A percentile compares a stretch with the other conserved stretches of the same genome.
Conservation (phyloP, 2,329 filamentous ascomycete genomes). For the Cladophialophora bantiana region DNA sequence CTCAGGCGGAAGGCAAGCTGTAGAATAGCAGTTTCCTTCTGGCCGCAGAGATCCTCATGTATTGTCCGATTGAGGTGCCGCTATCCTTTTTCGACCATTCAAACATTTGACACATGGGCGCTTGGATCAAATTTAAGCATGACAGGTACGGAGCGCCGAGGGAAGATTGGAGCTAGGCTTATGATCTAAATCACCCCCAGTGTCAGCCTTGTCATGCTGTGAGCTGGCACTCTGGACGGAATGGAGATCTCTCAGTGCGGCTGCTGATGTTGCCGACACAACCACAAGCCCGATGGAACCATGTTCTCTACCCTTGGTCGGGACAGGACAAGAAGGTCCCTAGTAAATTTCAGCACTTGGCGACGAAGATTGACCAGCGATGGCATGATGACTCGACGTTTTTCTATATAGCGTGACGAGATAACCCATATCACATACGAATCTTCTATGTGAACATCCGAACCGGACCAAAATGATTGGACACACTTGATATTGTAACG, state of each 20-base stretch:
- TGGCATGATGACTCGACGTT: conserved; percentile 28
- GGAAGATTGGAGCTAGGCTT: conserved; percentile 16
- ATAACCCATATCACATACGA: conserved; percentile 32
- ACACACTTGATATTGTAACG: not conserved
- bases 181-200: not conserved
- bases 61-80: not conserved
- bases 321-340: not conserved
- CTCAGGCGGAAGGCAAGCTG: conserved; percentile 73
- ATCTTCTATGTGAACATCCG: conserved; percentile 31
- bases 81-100: not conserved
- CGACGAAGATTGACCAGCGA: conserved; percentile 7
- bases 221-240: conserved; percentile 25
- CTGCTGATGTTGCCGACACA: not conserved
- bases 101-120: not conserved
- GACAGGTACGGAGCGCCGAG: not conserved
- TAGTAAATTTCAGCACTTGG: conserved; percentile 13
- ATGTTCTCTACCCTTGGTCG: conserved; percentile 18
- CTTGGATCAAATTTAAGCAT: not conserved
- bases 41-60: not conserved
- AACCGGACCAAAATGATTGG: conserved; percentile 10
- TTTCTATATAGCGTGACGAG: conserved; percentile 34
- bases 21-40: conserved; percentile 17
- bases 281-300: not conserved
- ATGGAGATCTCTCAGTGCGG: conserved; percentile 2
- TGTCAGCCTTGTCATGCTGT: conserved; percentile 20